These are phyloP conservation scores for Jaltomata sinuosa DNA, from an alignment of 257 asterid genomes.

Conservation along the genomic window DNA sequence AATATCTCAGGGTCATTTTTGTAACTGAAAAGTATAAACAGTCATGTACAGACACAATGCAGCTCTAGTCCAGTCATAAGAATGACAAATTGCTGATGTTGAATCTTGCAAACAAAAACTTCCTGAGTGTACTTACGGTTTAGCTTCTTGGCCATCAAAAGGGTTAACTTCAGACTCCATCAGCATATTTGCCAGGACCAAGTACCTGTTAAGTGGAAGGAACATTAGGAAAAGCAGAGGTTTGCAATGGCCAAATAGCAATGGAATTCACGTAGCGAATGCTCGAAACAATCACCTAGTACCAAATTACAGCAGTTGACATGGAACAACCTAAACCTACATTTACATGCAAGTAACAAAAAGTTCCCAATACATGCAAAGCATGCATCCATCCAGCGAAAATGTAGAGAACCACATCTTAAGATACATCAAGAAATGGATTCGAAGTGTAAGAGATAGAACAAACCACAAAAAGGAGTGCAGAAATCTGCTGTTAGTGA, in stretches of 20 bases:
- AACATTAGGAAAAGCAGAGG: not conserved
- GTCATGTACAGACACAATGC: not conserved
- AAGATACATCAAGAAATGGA: not conserved
- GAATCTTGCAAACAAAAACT: not conserved
- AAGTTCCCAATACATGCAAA: not conserved
- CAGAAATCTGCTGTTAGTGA: not conserved
- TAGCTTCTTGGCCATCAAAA: slow-evolving; percentile 98
- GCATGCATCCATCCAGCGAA: not conserved
- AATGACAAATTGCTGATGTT: not conserved
- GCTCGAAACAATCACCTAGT: not conserved
- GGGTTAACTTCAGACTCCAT: slow-evolving; percentile 99
- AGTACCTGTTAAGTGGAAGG: slow-evolving; percentile 31
- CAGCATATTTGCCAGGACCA: slow-evolving; percentile 98
- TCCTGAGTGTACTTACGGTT: slow-evolving; percentile 42
- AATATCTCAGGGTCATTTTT: slow-evolving; percentile 92
- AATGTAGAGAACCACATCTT: not conserved
- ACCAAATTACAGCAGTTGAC: not conserved
- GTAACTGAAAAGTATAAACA: slow-evolving; percentile 37
- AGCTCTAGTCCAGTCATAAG: not conserved
- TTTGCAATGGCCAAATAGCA: not conserved
- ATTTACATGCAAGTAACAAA: not conserved
- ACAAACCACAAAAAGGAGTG: not conserved
- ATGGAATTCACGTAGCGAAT: not conserved
- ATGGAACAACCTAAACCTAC: not conserved
- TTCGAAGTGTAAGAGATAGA: not conserved